Percentiles rank a stretch among this genome's conserved stretches.
phyloP scores from a whole-genome alignment of 352 stramenopile species.

The Globisporangium nodosum region DNA sequence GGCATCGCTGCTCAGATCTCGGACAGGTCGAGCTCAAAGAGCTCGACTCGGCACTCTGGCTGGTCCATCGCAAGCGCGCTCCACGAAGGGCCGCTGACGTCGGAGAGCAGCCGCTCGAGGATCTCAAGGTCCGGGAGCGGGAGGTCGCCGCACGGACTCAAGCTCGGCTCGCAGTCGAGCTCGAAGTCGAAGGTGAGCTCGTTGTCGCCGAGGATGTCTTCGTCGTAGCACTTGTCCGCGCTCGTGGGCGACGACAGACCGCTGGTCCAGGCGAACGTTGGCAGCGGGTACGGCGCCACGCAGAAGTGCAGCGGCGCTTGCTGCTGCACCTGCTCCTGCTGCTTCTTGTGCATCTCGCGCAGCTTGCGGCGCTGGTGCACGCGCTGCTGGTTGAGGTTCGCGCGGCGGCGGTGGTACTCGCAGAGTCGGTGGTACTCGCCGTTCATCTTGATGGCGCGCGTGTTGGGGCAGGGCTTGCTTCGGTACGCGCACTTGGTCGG shows the following conservation, averaged over 20 bases:
- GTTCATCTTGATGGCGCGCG: conserved; percentile 35
- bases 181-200: conserved; percentile 6
- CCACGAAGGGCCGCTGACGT: conserved; percentile 1
- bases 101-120: conserved; percentile 12
- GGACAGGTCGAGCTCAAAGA: background rate
- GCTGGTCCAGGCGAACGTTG: background rate
- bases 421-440: conserved; percentile 40
- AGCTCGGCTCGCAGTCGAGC: conserved; percentile 12
- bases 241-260: background rate
- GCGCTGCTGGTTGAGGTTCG: conserved; percentile 38
- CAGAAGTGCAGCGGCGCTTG: conserved; percentile 2
- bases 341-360: conserved; percentile 9
- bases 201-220: conserved; percentile 7
- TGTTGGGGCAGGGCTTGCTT: conserved; percentile 28
- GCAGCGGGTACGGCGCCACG: background rate
- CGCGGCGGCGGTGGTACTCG: conserved; percentile 30
- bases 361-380: conserved; percentile 23
- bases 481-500: conserved; percentile 21
- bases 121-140: conserved; percentile 8
- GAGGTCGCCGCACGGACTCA: conserved; percentile 10
- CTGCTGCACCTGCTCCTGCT: background rate
- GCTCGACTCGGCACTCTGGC: background rate
- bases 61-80: background rate
- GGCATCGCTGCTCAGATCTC: background rate
- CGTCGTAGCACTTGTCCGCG: conserved; percentile 1